Percentiles rank a stretch among this genome's conserved stretches.
Evolutionary conservation across 306 rosid species (phyloP).

Genomic region (Malus fusca): DNA sequence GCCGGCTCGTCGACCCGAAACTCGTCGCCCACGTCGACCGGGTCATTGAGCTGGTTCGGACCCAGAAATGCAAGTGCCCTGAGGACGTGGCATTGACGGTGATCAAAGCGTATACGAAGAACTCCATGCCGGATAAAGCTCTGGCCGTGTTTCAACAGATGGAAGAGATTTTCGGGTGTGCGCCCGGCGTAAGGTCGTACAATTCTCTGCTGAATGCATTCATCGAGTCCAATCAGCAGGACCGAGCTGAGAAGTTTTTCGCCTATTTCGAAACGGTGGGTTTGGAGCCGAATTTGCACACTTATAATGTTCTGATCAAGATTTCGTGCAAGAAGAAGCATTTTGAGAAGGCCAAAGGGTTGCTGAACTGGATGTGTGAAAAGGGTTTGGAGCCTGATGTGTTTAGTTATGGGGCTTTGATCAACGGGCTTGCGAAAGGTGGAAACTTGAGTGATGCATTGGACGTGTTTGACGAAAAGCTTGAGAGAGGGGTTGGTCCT

Average conservation of each 20-base stretch:
- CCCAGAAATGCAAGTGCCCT: conserved; percentile 48
- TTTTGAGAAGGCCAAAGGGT: conserved; percentile 55
- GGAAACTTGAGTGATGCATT: conserved; percentile 47
- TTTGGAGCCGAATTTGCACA: conserved; percentile 57
- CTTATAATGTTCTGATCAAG: conserved; percentile 62
- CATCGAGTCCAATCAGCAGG: conserved; percentile 63
- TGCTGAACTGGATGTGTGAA: conserved; percentile 64
- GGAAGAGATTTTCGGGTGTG: conserved; percentile 65
- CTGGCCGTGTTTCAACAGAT: conserved; percentile 49
- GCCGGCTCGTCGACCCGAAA: conserved; percentile 39
- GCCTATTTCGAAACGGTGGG: conserved; percentile 46
- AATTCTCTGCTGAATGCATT: conserved; percentile 70
- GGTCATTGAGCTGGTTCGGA: conserved; percentile 38
- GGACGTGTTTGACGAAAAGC: conserved; percentile 86
- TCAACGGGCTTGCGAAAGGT: conserved; percentile 39
- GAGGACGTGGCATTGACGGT: conserved; percentile 70
- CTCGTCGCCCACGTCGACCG: conserved; percentile 41
- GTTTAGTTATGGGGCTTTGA: conserved; percentile 59
- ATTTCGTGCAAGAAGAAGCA: conserved; percentile 60
- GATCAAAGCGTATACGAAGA: conserved; percentile 66
- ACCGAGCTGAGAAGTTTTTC: conserved; percentile 50
- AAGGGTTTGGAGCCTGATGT: conserved; percentile 52
- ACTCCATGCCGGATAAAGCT: conserved; percentile 72
- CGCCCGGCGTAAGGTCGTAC: conserved; percentile 56
- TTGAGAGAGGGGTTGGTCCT: conserved; percentile 52